Base-by-base conservation (phyloP, 768 basidiomycete species). In the Dendrothele bispora region DNA sequence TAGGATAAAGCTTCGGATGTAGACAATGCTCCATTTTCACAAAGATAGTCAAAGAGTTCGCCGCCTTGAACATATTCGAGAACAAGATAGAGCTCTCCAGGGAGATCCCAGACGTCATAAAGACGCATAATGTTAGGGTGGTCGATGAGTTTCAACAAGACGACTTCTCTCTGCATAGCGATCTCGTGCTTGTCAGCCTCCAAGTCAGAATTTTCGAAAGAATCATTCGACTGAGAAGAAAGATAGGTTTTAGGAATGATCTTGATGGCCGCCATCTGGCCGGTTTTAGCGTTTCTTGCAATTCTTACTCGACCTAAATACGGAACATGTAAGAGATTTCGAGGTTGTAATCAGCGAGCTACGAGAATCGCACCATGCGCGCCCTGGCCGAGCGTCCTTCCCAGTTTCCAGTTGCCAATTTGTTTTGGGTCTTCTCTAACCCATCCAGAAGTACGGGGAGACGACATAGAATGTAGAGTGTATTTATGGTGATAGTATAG, bases 91-190 rank as follows among this genome's bases (percentile, higher is more conserved):
- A 95, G 80, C 49, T 95, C 85, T 26, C 81, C 79, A 4, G 86
- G 86, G 0, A 93, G 94, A 68, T 98, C 94, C 92, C 91, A 98
- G 53, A 98, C 94, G 61, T 98, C 95, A 70, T 93, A 95, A 24
- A 98, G 80, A 48, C 84, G 86, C 80, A 97, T 82, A 54, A 98
- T 83, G 64, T 95, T 94, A 2, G 94, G 94, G 61, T 98, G 93
- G 53, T 95, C 86, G 55, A 97, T 86, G 52, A 97, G 83, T 66
- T 97, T 98, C 94, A 98, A 95, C 60, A 97, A 86, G 51, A 95
- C 91, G 43, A 97, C 95, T 68, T 98, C 95, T 52, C 93, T 82
- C 65, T 95, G 90, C 51, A 97, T 83, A 39, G 86, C 83, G 49
- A 90, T 80, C 51, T 85, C 77, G 51, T 80, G 82, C 56, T 86